phyloP scores from a whole-genome alignment of 257 asterid genomes.

The Voacanga thouarsii region DNA sequence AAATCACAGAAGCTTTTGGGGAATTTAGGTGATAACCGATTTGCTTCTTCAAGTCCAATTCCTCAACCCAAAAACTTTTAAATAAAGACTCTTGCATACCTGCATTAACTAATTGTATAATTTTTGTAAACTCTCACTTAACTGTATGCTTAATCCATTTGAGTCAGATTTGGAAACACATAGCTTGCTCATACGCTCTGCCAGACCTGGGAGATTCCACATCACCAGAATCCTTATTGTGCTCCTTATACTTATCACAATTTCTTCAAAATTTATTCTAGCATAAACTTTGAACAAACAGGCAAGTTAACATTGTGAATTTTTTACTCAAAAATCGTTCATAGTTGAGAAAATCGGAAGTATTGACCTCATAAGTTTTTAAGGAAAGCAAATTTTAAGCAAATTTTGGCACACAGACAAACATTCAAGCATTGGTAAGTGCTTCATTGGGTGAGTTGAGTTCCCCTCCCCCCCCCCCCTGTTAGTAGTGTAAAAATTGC shows the following conservation, averaged over 20 bases:
- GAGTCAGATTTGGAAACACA: slow-evolving; percentile 91
- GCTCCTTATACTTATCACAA: background rate
- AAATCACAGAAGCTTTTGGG: slow-evolving; percentile 98
- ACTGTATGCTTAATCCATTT: slow-evolving; percentile 24
- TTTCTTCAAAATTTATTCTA: background rate
- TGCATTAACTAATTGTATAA: too few species aligned
- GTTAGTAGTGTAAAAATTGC: background rate
- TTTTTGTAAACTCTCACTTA: too few species aligned
- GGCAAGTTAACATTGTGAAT: background rate
- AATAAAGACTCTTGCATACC: too few species aligned
- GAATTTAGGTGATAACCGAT: slow-evolving; percentile 71
- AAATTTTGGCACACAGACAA: background rate
- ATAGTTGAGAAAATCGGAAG: too few species aligned
- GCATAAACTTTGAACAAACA: background rate
- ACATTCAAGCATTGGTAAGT: background rate
- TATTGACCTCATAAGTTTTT: background rate
- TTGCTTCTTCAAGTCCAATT: too few species aligned
- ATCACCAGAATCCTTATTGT: too few species aligned
- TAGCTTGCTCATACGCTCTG: slow-evolving; percentile 99
- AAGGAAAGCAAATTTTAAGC: background rate
- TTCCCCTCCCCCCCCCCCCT: background rate
- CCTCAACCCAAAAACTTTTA: too few species aligned
- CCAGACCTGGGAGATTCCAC: too few species aligned
- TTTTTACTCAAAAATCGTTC: background rate
- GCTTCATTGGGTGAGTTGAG: slow-evolving; percentile 3